phyloP scores from a whole-genome alignment of 1,284 basidiomycete species.

The Rhodotorula sp. region DNA sequence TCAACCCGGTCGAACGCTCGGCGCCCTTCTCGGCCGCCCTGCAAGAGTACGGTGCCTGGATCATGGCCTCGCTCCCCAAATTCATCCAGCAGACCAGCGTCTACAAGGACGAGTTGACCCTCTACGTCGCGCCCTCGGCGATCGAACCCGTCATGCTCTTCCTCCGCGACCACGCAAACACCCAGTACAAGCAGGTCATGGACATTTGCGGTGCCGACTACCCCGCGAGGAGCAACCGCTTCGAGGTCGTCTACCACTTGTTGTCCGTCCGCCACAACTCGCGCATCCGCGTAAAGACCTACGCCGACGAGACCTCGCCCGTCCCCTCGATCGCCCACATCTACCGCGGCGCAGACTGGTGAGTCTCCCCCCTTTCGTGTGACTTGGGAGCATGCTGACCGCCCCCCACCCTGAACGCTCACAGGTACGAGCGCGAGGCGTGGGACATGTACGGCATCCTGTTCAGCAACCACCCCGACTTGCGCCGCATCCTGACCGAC shows the following conservation, averaged over 20 bases:
- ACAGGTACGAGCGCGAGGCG: constrained; percentile 90
- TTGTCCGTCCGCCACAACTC: constrained; percentile 69
- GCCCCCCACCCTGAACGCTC: background rate
- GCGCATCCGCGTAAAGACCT: constrained; percentile 95
- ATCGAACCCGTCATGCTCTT: constrained; percentile 86
- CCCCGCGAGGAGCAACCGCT: constrained; percentile 87
- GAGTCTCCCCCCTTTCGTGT: constrained; percentile 42
- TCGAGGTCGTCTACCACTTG: constrained; percentile 97
- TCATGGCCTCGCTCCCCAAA: constrained; percentile 86
- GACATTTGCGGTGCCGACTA: constrained; percentile 96
- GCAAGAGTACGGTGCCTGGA: constrained; percentile 81
- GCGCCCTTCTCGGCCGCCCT: constrained; percentile 68
- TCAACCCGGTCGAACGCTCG: constrained; percentile 73
- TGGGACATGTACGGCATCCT: constrained; percentile 99
- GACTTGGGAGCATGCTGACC: background rate
- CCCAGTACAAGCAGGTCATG: constrained; percentile 88
- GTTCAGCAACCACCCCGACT: constrained; percentile 93
- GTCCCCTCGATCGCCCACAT: constrained; percentile 79
- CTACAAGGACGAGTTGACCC: constrained; percentile 91
- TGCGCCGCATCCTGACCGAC: constrained; percentile 97
- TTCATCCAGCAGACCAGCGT: constrained; percentile 97
- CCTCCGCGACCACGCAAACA: constrained; percentile 92
- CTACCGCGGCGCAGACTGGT: constrained; percentile 95
- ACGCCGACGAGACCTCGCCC: constrained; percentile 90
- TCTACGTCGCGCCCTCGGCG: constrained; percentile 80